Base-by-base conservation (phyloP, 1,284 basidiomycete genomes). In the Trametes polyzona region DNA sequence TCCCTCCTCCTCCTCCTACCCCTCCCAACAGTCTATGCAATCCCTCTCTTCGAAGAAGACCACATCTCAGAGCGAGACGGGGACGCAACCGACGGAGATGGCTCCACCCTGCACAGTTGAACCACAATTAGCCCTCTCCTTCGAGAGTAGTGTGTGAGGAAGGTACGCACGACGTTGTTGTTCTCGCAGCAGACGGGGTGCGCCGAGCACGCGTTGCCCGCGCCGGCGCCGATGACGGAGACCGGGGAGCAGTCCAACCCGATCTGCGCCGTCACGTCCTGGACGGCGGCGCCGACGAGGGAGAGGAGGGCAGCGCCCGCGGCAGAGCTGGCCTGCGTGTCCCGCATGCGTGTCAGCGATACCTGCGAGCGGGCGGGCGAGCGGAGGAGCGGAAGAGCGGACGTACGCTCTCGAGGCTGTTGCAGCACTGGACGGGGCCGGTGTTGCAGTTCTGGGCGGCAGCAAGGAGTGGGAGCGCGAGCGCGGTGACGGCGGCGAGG, bases 351-450 rank as follows among this genome's bases (percentile, higher is more conserved):
- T 27, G 24, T 32, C 19, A 26, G 26, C 17, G 19, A 33, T 11
- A 11, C 21, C 6, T 11, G 26, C 10, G 0, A 10, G 23, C 9
- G 21, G 32, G 16, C 5, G 10, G 21, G 17, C 8, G 16, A 36
- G 24, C 17, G 44, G 29, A 24, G 26, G 3, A 9, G 35, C 16
- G 17, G 46, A 29, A 14, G 24, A n/a, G n/a, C 17, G 1, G 8
- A 58, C 63, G 26, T 16, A 62, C 63, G n/a, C 21, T 26, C 48
- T 59, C 53, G 32, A 65, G n/a, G 24, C 27, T 46, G 55, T 62
- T 54, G 58, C 63, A 65, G 58, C 61, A 65, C 58, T 60, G 57
- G 46, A 60, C 40, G 37, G 57, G 44, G 35, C 63, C 60, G 19
- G 60, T 62, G 58, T 52, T 54, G 63, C 63, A 62, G 44, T 44